Percentiles rank a stretch among this genome's conserved stretches.
phyloP scores from a whole-genome alignment of 805 yeast species.

The Komagataella pseudopastoris region DNA sequence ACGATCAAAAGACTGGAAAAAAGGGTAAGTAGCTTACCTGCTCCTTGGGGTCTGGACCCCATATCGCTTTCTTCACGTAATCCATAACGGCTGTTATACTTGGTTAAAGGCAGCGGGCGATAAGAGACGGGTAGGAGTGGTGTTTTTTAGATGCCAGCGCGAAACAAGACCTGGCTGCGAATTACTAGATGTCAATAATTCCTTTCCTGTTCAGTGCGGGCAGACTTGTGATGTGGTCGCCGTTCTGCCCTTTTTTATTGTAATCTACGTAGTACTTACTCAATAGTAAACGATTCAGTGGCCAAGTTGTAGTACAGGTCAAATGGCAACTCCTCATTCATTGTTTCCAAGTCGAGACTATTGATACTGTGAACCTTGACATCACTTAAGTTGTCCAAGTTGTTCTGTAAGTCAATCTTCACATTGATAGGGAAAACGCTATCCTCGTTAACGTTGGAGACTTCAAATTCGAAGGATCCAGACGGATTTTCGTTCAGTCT shows the following conservation, averaged over 20 bases:
- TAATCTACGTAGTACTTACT: background rate
- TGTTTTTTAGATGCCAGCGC: background rate
- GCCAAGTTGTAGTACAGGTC: conserved; percentile 44
- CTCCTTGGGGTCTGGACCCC: conserved; percentile 96
- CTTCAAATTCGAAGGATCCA: conserved; percentile 71
- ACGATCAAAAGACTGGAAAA: background rate
- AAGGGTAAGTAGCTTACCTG: conserved; percentile 28
- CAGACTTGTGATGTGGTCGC: background rate
- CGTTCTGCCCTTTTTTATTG: background rate
- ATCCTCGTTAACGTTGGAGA: conserved; percentile 69
- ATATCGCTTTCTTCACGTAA: conserved; percentile 69
- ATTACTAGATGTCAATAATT: no score
- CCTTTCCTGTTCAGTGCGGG: background rate
- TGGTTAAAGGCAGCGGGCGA: background rate
- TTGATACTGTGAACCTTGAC: conserved; percentile 52
- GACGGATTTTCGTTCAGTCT: conserved; percentile 30
- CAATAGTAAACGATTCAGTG: conserved; percentile 2
- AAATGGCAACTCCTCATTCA: conserved; percentile 44
- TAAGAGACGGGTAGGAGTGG: background rate
- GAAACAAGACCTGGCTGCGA: background rate
- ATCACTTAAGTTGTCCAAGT: conserved; percentile 44
- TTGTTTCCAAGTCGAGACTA: conserved; percentile 28
- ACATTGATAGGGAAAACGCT: conserved; percentile 81
- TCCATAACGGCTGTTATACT: conserved; percentile 39
- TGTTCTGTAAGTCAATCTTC: conserved; percentile 36